Evolutionary conservation across 2,329 filamentous ascomycete genomes (phyloP), one percentile per base, ranked within the genome.

Genomic region (Claviceps sp.): DNA sequence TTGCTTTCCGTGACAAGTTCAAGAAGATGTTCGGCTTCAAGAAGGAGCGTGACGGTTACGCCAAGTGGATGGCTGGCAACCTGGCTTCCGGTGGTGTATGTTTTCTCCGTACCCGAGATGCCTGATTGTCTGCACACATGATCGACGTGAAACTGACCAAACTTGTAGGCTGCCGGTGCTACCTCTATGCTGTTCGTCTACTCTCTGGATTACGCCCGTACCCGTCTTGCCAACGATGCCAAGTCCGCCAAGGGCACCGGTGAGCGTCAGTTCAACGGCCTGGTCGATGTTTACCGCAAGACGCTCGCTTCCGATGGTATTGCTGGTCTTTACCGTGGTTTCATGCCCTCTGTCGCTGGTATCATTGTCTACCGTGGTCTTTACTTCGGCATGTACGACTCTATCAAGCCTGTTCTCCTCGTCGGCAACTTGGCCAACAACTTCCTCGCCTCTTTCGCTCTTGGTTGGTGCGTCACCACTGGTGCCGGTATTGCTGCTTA

Each of bases 301-400:
- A 98, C 93, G 68, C 84, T 98, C 68, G 91, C 93, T 66, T 87
- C 89, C 68, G 93, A 98, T 74, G 93, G 93, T 94, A 81, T 98
- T 78, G 87, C 85, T 71, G 93, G 93, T 94, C 90, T 98, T 70
- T 98, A 98, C 89, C 93, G 93, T 95, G 93, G 93, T 82, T 98
- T 98, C 87, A 89, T 90, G 82, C 93, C 94, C 74, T 98, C 93
- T 70, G 93, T 98, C 70, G 82, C 87, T 75, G 93, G 93, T 86
- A 98, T 98, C 76, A 76, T 98, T 68, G 93, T 98, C 79, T 98
- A 98, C 89, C 93, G 93, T 89, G 93, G 93, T 96, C 89, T 98
- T 68, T 98, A 98, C 90, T 98, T 98, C 87, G 93, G 93, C 73
- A 87, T 98, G 87, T 98, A 98, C 89, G 93, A 98, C 81, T 98